phyloP scores from a whole-genome alignment of 768 basidiomycete species.

The Xerocomus potaroensis region DNA sequence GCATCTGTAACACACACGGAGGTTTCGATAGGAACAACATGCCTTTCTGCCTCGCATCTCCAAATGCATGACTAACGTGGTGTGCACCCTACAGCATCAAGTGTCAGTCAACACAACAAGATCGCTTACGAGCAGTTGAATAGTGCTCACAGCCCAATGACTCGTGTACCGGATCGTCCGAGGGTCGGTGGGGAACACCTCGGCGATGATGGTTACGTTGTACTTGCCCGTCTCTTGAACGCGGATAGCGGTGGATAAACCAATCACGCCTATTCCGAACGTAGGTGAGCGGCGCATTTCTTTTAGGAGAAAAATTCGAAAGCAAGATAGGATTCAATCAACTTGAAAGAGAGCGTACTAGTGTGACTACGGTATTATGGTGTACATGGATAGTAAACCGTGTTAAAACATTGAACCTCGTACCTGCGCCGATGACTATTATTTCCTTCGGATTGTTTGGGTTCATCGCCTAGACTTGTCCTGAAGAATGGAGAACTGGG shows the following conservation, averaged over 20 bases:
- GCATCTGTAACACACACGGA: neutral
- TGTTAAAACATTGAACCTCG: no score
- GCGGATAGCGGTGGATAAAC: conserved; percentile 69
- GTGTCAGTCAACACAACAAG: neutral
- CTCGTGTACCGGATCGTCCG: conserved; percentile 75
- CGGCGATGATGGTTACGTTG: conserved; percentile 65
- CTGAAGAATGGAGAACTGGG: no score
- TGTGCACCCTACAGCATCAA: conserved; percentile 63
- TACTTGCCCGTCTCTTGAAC: conserved; percentile 62
- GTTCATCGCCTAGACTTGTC: no score
- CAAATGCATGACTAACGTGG: conserved; percentile 58
- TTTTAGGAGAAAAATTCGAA: no score
- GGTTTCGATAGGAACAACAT: conserved; percentile 6
- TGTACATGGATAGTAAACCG: no score
- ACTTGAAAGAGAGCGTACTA: no score
- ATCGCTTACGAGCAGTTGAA: neutral
- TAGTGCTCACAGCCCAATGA: conserved; percentile 67
- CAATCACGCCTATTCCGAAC: conserved; percentile 58
- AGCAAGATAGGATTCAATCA: no score
- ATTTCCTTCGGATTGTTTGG: conserved; percentile 23
- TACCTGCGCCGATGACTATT: conserved; percentile 41
- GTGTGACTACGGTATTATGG: no score
- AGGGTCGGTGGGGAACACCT: conserved; percentile 66
- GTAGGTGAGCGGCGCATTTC: neutral
- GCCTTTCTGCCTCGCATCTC: conserved; percentile 56